Evolutionary conservation across 257 asterid species (phyloP), one percentile per base, ranked within the genome.

Genomic region (Solanum paucissectum): DNA sequence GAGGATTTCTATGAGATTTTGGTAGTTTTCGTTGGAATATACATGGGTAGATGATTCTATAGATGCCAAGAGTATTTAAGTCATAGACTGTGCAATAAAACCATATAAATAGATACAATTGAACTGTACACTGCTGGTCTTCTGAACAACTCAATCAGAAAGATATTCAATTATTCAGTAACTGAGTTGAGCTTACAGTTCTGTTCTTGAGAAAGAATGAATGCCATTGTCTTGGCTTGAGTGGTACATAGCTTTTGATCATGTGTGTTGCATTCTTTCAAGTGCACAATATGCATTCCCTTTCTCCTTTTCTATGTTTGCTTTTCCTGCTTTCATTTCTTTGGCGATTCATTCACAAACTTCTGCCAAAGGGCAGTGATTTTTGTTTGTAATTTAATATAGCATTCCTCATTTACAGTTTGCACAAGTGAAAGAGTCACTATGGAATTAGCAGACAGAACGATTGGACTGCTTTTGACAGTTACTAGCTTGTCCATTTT

Each of bases 371-470:
- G 18, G 69, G 40, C 18, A 29, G n/a, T 18, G 66, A 27, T 18
- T 49, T 33, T 79, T 49, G 42, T 10, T 49, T 49, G 86, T 49
- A 49, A 8, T 82, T 81, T 82, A 82, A 29, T 82, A 5, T 32
- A 29, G 69, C 69, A 18, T 82, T 49, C 44, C 69, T 16, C 69
- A 29, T 86, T 86, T 13, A 64, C 38, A 33, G 83, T 86, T 44
- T 52, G 71, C 44, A 49, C 60, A 86, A 73, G 87, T 66, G 10
- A 74, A 86, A 58, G 27, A 84, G 87, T 66, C 55, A 46, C 18
- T 7, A 94, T 94, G 97, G 98, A 96, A 86, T 76, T 96, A 91
- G 99, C 98, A 71, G 99, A 96, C 90, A 93, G 95, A 90, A 96
- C 95, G 2, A 89, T 95, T 8, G 98, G 99, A 85, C 90, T 94